Conservation (phyloP, 2,329 filamentous ascomycete species). For the Scorias spongiosa region DNA sequence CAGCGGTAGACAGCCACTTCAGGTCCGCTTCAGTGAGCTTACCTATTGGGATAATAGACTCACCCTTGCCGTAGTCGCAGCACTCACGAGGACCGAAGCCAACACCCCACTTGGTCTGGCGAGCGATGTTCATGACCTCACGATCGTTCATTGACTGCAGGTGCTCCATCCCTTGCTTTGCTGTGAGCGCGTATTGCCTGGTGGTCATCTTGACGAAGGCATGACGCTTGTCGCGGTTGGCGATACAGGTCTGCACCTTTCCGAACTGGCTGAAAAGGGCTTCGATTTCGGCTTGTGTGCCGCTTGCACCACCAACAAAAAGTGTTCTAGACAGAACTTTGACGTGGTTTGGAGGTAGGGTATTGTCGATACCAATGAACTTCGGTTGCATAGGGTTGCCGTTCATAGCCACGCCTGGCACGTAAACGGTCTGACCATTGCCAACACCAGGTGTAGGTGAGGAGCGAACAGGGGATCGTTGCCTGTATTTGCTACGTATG, state of each 20-base stretch:
- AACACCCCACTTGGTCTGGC: slow-evolving; percentile 87
- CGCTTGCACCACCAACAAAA: slow-evolving; percentile 83
- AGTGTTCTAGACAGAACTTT: slow-evolving; percentile 89
- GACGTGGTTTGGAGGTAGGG: slow-evolving; percentile 61
- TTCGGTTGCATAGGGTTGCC: slow-evolving; percentile 41
- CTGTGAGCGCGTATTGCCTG: slow-evolving; percentile 66
- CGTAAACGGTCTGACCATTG: slow-evolving; percentile 11
- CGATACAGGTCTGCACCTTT: slow-evolving; percentile 89
- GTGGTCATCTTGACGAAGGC: slow-evolving; percentile 98
- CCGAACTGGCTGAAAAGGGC: slow-evolving; percentile 69
- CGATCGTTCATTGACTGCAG: slow-evolving; percentile 67
- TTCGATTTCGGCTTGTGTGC: slow-evolving; percentile 66
- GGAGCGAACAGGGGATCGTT: slow-evolving; percentile 61
- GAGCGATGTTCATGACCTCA: slow-evolving; percentile 51
- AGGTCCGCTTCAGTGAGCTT: slow-evolving; percentile 90
- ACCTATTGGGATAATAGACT: slow-evolving; percentile 85
- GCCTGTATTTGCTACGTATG: slow-evolving; percentile 50
- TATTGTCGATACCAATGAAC: slow-evolving; percentile 65
- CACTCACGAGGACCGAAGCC: slow-evolving; percentile 94
- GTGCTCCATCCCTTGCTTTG: slow-evolving; percentile 80
- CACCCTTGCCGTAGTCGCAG: slow-evolving; percentile 82
- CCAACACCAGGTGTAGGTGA: slow-evolving; percentile 42
- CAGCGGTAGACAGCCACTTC: slow-evolving; percentile 92
- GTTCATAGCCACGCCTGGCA: slow-evolving; percentile 7
- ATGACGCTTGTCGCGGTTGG: slow-evolving; percentile 94